These are phyloP conservation scores for Tylopilus intermedius DNA, from an alignment of 768 basidiomycete species.

Conservation along the genomic window DNA sequence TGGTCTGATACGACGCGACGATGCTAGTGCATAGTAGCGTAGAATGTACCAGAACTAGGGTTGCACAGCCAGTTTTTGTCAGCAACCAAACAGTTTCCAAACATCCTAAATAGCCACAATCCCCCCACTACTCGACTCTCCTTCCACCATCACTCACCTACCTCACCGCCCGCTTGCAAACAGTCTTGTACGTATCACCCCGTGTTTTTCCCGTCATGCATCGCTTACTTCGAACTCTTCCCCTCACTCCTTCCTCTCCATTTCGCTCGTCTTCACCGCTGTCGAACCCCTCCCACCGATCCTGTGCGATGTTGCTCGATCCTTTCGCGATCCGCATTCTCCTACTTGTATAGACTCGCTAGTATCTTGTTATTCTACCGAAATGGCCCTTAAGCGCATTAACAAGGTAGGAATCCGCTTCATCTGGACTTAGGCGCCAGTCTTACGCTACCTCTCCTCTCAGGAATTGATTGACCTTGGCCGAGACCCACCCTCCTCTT, in stretches of 20 bases:
- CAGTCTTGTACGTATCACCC: constrained; percentile 11
- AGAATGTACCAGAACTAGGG: constrained; percentile 10
- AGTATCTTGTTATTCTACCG: constrained; percentile 6
- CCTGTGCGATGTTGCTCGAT: constrained; percentile 35
- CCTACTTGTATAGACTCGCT: constrained; percentile 13
- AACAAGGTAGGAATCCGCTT: constrained; percentile 70
- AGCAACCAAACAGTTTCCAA: constrained; percentile 37
- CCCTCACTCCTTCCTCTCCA: background rate
- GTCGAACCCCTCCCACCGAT: constrained; percentile 28
- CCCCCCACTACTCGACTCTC: constrained; percentile 15
- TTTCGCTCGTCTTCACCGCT: background rate
- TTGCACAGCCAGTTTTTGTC: constrained; percentile 24
- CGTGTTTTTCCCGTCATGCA: background rate
- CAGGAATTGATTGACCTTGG: constrained; percentile 99
- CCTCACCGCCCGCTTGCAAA: background rate
- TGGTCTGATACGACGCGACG: constrained; percentile 60
- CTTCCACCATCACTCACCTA: constrained; percentile 25
- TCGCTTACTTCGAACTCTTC: background rate
- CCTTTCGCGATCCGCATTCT: constrained; percentile 19
- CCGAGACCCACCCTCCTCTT: constrained; percentile 98
- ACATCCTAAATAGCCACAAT: constrained; percentile 34
- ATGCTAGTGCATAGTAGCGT: background rate
- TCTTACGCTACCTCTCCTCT: constrained; percentile 6
- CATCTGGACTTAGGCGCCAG: constrained; percentile 6
- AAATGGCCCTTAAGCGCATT: constrained; percentile 98